These are phyloP conservation scores for Metarhizium sp. DNA, from an alignment of 2,329 filamentous ascomycete species.

Conservation along the genomic window DNA sequence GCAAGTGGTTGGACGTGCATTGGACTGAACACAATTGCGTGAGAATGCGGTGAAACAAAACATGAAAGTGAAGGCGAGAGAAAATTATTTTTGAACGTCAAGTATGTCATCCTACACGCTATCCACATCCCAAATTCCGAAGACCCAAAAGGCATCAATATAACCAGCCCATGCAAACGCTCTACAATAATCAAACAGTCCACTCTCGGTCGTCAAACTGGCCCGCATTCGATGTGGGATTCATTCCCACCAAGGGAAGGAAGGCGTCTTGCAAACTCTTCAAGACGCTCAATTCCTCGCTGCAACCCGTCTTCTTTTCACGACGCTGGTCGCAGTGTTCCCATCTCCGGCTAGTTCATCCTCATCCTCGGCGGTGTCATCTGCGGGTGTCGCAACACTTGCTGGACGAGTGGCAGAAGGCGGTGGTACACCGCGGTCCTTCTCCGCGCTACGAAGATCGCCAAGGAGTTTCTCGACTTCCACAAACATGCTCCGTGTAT, in stretches of 20 bases:
- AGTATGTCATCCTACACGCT: neutral
- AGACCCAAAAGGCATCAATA: neutral
- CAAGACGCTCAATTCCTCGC: constrained; percentile 20
- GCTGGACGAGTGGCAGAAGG: constrained; percentile 23
- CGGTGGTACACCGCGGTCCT: constrained; percentile 31
- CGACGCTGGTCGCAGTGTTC: constrained; percentile 20
- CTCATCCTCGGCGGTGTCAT: constrained; percentile 39
- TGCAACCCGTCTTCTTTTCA: constrained; percentile 27
- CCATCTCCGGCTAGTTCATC: constrained; percentile 37
- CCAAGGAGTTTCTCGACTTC: constrained; percentile 74
- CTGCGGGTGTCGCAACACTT: constrained; percentile 31
- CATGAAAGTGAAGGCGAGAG: neutral
- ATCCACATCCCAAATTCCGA: neutral
- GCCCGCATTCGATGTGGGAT: neutral
- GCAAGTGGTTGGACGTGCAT: neutral
- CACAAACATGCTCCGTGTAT: constrained; percentile 81
- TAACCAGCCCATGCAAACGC: neutral
- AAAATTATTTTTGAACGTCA: neutral
- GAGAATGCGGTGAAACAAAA: neutral
- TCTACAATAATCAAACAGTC: neutral
- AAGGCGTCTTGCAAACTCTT: neutral
- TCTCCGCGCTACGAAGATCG: constrained; percentile 67
- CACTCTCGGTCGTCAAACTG: neutral
- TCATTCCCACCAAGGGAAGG: neutral
- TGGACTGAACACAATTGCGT: neutral